A percentile compares a stretch with the other conserved stretches of the same genome.
These are phyloP conservation scores for Cerioporus squamosus DNA, from an alignment of 1,284 basidiomycete species.

Conservation along the genomic window DNA sequence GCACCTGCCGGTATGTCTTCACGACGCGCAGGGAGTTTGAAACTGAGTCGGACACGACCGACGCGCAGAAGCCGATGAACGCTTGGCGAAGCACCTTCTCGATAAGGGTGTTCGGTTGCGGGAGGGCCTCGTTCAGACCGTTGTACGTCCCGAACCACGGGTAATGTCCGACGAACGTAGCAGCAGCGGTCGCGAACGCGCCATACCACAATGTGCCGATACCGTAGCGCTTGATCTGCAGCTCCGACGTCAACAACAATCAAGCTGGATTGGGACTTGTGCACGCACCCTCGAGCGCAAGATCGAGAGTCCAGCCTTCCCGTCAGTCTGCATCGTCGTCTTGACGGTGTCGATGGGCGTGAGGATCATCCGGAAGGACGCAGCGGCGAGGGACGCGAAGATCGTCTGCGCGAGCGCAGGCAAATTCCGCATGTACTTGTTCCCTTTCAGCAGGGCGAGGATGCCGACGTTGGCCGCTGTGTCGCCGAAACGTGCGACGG, in stretches of 20 bases:
- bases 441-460: slow-evolving; percentile 73
- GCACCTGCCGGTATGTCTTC: slow-evolving; percentile 91
- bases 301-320: slow-evolving; percentile 67
- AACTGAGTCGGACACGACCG: slow-evolving; percentile 79
- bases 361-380: slow-evolving; percentile 81
- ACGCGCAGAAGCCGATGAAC: slow-evolving; percentile 86
- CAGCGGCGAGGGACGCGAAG: slow-evolving; percentile 75
- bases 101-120: slow-evolving; percentile 53
- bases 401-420: slow-evolving; percentile 68
- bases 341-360: slow-evolving; percentile 91
- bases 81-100: slow-evolving; percentile 77
- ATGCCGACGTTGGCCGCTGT: slow-evolving; percentile 87
- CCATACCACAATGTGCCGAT: slow-evolving; percentile 85
- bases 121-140: slow-evolving; percentile 68
- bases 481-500: slow-evolving; percentile 83
- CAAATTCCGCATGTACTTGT: slow-evolving; percentile 65
- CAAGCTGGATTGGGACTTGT: background rate
- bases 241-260: background rate
- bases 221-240: slow-evolving; percentile 73
- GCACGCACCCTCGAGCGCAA: slow-evolving; percentile 64
- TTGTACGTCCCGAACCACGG: slow-evolving; percentile 89
- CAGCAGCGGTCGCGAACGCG: slow-evolving; percentile 85
- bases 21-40: slow-evolving; percentile 90
- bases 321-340: slow-evolving; percentile 91
- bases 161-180: slow-evolving; percentile 91